Evolutionary conservation across 768 basidiomycete genomes (phyloP).

Genomic region (Lyophyllum decastes): DNA sequence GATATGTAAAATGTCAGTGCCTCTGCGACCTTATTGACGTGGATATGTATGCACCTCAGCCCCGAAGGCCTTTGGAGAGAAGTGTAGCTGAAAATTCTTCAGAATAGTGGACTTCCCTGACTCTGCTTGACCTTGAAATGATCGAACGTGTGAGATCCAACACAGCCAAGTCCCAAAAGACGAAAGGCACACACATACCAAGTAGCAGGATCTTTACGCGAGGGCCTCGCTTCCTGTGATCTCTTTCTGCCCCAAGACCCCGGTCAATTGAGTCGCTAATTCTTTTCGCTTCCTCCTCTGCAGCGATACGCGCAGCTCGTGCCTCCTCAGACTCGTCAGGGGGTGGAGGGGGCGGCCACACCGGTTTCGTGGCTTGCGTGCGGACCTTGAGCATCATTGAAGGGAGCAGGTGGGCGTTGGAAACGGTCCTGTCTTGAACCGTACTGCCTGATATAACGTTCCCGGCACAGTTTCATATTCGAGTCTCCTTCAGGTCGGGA

Average conservation of each 20-base stretch:
- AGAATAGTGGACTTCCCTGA: slow-evolving; percentile 69
- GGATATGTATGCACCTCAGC: slow-evolving; percentile 40
- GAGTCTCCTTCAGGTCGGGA: not conserved
- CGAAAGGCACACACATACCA: slow-evolving; percentile 37
- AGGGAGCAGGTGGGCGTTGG: not conserved
- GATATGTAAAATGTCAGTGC: not conserved
- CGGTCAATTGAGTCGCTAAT: slow-evolving; percentile 58
- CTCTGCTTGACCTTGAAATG: slow-evolving; percentile 57
- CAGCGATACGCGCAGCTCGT: slow-evolving; percentile 36
- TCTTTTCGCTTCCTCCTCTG: slow-evolving; percentile 51
- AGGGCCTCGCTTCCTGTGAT: slow-evolving; percentile 34
- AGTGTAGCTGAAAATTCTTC: slow-evolving; percentile 66
- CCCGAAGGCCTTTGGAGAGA: slow-evolving; percentile 58
- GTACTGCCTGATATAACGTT: not conserved
- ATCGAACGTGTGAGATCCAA: not conserved
- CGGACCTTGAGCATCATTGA: slow-evolving; percentile 12
- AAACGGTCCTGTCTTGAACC: not conserved
- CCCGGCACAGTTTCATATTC: slow-evolving; percentile 9
- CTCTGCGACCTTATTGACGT: not conserved
- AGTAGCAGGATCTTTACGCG: slow-evolving; percentile 57
- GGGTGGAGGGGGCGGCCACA: slow-evolving; percentile 30
- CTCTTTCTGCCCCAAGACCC: slow-evolving; percentile 47
- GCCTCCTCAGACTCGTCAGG: slow-evolving; percentile 43
- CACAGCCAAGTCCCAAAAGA: not conserved
- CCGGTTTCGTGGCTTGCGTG: slow-evolving; percentile 1